Percentiles rank a stretch among this genome's conserved stretches.
phyloP scores from a whole-genome alignment of 106 monocot genomes.

The Cymbidium sinense region DNA sequence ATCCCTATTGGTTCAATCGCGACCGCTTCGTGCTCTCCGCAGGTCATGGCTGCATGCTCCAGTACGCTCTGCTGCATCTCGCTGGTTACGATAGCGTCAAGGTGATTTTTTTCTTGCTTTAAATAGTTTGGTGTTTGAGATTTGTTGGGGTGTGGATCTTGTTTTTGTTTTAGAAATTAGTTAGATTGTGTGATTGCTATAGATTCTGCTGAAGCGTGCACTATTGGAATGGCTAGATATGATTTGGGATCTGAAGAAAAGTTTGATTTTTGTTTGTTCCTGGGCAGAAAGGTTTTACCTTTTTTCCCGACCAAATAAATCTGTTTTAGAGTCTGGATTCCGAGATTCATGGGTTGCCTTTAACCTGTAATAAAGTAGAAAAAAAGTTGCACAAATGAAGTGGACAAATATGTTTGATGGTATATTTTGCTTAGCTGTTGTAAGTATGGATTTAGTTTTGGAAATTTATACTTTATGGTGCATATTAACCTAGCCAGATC shows the following conservation, averaged over 20 bases:
- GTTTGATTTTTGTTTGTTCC: not conserved
- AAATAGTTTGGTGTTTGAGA: not conserved
- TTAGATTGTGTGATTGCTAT: not conserved
- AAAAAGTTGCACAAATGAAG: too few relatives aligned
- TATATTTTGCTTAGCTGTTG: too few relatives aligned
- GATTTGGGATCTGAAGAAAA: not conserved
- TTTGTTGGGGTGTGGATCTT: not conserved
- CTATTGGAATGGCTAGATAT: not conserved
- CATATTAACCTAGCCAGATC: too few relatives aligned
- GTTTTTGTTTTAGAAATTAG: not conserved
- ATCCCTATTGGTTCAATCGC: conserved; percentile 94
- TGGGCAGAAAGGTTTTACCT: not conserved
- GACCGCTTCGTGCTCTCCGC: conserved; percentile 94
- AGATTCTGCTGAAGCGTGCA: not conserved
- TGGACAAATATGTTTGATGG: too few relatives aligned
- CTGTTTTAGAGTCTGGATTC: too few relatives aligned
- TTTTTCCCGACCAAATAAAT: too few relatives aligned
- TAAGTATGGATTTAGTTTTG: too few relatives aligned
- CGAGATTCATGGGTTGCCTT: too few relatives aligned
- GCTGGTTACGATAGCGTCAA: conserved; percentile 88
- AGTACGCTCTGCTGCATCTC: conserved; percentile 90
- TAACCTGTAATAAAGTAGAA: too few relatives aligned
- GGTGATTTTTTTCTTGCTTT: conserved; percentile 27
- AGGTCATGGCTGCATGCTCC: conserved; percentile 97
- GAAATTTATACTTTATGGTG: too few relatives aligned